phyloP scores from a whole-genome alignment of 768 basidiomycete genomes.

The Collybia sp. region DNA sequence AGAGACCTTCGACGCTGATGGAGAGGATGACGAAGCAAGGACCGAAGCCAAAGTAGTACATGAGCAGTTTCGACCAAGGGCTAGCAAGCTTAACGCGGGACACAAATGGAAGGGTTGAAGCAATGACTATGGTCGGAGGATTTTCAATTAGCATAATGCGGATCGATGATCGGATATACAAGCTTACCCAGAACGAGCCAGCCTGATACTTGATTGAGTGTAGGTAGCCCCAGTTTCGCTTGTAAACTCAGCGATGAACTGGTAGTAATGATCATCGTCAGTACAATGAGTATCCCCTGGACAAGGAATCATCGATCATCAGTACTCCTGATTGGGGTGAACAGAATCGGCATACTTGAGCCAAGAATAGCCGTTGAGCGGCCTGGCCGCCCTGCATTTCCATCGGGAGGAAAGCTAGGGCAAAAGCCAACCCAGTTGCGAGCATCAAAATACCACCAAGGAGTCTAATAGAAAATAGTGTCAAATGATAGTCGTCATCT shows the following conservation, averaged over 20 bases:
- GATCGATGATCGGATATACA: neutral
- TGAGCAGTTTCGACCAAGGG: slow-evolving; percentile 46
- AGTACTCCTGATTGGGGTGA: too few relatives aligned
- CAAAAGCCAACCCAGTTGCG: slow-evolving; percentile 21
- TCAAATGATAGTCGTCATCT: neutral
- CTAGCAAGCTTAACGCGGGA: slow-evolving; percentile 27
- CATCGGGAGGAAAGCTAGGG: slow-evolving; percentile 4
- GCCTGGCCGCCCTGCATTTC: slow-evolving; percentile 1
- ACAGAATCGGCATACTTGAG: slow-evolving; percentile 15
- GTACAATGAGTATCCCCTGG: slow-evolving; percentile 40
- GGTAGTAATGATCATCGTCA: slow-evolving; percentile 48
- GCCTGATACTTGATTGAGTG: slow-evolving; percentile 51
- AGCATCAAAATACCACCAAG: slow-evolving; percentile 45
- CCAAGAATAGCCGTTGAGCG: slow-evolving; percentile 1
- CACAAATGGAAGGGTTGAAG: slow-evolving; percentile 48
- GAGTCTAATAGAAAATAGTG: slow-evolving; percentile 24
- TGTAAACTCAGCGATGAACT: slow-evolving; percentile 58
- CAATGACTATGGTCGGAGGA: slow-evolving; percentile 29
- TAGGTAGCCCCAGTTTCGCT: slow-evolving; percentile 62
- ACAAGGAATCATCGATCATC: slow-evolving; percentile 1
- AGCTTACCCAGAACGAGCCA: slow-evolving; percentile 63
- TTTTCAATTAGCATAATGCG: neutral
- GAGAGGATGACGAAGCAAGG: slow-evolving; percentile 78
- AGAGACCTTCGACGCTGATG: slow-evolving; percentile 77
- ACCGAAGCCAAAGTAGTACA: slow-evolving; percentile 67